A percentile compares a stretch with the other conserved stretches of the same genome.
Evolutionary conservation across 2,329 filamentous ascomycete genomes (phyloP).

Genomic region (Botrytis sinoallii): DNA sequence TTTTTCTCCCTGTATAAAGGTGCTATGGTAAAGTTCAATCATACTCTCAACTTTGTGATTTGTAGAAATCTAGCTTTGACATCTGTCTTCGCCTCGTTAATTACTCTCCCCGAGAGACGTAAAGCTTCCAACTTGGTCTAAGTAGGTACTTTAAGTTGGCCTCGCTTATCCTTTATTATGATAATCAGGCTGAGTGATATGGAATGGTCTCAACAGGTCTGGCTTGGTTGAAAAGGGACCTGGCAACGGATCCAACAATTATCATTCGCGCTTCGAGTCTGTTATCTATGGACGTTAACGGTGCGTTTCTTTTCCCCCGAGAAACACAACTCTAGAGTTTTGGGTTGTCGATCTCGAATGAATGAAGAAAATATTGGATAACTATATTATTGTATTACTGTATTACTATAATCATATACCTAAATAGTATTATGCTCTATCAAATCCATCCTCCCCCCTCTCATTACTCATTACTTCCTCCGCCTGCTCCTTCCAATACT

Average conservation of each 20-base stretch:
- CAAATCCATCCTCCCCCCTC: neutral
- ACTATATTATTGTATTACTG: neutral
- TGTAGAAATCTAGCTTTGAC: too few relatives aligned
- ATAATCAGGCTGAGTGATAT: neutral
- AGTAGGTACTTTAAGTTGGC: neutral
- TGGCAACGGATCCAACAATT: neutral
- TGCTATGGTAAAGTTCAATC: neutral
- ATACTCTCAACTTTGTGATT: neutral
- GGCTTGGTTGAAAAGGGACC: neutral
- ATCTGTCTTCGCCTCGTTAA: neutral
- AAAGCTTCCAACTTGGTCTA: neutral
- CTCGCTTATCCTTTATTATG: neutral
- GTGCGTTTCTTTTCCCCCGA: neutral
- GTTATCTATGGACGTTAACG: too few relatives aligned
- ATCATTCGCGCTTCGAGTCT: neutral
- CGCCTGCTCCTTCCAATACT: fast-evolving
- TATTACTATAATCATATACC: neutral
- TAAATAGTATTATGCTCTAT: neutral
- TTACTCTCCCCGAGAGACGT: neutral
- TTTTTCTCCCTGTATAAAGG: neutral
- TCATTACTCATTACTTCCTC: neutral
- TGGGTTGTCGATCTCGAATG: neutral
- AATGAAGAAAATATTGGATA: too few relatives aligned
- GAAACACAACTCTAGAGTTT: neutral
- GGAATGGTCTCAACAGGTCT: neutral